Evolutionary conservation across 176 grass and related monocot genomes (phyloP).

Genomic region (Bolboschoenus planiculmis): DNA sequence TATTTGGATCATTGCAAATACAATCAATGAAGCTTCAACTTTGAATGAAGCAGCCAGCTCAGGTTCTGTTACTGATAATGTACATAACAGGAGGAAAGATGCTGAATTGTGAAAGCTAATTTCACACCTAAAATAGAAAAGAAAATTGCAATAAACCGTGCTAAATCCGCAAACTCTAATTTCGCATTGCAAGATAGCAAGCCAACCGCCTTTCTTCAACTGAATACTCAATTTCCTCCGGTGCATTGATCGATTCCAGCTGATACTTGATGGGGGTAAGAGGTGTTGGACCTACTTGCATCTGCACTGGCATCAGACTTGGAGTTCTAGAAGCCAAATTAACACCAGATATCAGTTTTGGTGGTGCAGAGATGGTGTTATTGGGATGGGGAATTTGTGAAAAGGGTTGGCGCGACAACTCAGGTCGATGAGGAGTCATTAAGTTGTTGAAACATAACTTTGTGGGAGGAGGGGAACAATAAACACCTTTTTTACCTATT

Average conservation of each 20-base stretch:
- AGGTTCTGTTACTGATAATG: background rate
- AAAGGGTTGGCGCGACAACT: constrained; percentile 68
- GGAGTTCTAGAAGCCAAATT: constrained; percentile 39
- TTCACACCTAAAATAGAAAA: background rate
- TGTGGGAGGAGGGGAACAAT: constrained; percentile 46
- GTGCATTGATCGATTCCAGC: constrained; percentile 15
- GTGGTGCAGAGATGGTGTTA: constrained; percentile 35
- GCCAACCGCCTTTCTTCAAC: constrained; percentile 69
- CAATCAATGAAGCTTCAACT: background rate
- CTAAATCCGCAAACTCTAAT: background rate
- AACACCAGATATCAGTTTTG: background rate
- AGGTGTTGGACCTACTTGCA: constrained; percentile 54
- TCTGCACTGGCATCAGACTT: constrained; percentile 30
- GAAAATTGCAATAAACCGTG: background rate
- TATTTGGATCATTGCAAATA: constrained; percentile 2
- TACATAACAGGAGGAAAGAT: background rate
- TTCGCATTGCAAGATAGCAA: constrained; percentile 31
- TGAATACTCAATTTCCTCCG: constrained; percentile 53
- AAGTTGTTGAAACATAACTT: constrained; percentile 51
- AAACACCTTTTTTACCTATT: constrained; percentile 48
- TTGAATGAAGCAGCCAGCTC: background rate
- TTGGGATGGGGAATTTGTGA: constrained; percentile 37
- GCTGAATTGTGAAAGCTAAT: background rate
- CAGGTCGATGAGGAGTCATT: constrained; percentile 31
- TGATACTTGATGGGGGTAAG: constrained; percentile 16